Base-by-base conservation (phyloP, 2,329 filamentous ascomycete genomes). In the Verticillium zaregamsianum region DNA sequence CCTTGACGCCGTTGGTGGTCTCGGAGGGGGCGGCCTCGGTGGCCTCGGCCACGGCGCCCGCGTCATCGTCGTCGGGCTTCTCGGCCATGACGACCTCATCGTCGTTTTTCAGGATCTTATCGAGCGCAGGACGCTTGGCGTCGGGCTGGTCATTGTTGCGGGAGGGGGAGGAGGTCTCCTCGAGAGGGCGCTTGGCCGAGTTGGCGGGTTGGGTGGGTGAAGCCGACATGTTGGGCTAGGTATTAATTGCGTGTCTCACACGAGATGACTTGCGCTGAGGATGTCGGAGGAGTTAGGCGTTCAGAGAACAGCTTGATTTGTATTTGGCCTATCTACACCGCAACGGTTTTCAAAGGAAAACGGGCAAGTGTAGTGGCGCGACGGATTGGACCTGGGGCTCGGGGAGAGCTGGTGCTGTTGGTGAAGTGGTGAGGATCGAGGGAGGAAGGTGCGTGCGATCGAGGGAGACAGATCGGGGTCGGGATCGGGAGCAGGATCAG, bases 121-220 rank as follows among this genome's bases (percentile, higher is more conserved):
- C 94, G 65, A 99, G 87, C 45, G 95, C 95, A 57, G 92, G 95
- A 68, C 95, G 91, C 82, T 99, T 99, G 65, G 95, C 95, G 70
- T 99, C 95, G 60, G 96, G 95, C 75, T 97, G 93, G 71, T 98
- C 95, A 73, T 87, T 92, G 45, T 90, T 90, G 65, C 91, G 91
- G 35, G 93, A 96, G 39, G 95, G 95, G 11, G 95, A 99, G 20
- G 95, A 98, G 12, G 94, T 91, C 74, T 98, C 95, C 82, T 99
- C 95, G 67, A 99, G 87, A 64, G 95, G 95, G 72, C 95, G 93
- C 86, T 99, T 99, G 66, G 86, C 82, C 69, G 87, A 89, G 73
- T 91, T 87, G 63, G 88, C 90, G 58, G 86, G 86, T 65, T 82
- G 82, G 65, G 82, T 78, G 33, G 86, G 86, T 67, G 86, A 92